Percentiles rank a stretch among this genome's conserved stretches.
phyloP scores from a whole-genome alignment of 1,284 basidiomycete species.

The Tilletia setariae region DNA sequence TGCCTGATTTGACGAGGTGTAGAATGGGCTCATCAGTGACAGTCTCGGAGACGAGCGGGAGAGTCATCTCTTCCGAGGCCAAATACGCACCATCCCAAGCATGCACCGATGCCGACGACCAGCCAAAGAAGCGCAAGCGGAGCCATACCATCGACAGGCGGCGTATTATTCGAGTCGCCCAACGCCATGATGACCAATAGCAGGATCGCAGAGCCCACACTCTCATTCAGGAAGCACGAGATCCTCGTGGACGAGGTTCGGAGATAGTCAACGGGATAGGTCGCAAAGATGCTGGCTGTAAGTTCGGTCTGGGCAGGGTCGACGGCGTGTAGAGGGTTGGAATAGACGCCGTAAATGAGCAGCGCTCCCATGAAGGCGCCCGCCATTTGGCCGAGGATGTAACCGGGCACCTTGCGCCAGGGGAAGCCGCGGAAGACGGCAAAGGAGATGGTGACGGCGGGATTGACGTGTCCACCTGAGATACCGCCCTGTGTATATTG shows the following conservation, averaged over 20 bases:
- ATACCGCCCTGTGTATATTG: neutral
- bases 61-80: neutral
- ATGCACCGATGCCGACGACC: constrained; percentile 13
- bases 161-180: constrained; percentile 24
- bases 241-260: constrained; percentile 16
- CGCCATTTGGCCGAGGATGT: constrained; percentile 7
- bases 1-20: neutral
- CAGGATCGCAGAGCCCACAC: constrained; percentile 22
- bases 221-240: constrained; percentile 22
- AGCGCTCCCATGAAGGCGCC: constrained; percentile 9
- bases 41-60: neutral
- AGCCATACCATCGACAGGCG: constrained; percentile 24
- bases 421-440: constrained; percentile 71
- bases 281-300: neutral
- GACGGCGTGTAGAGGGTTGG: constrained; percentile 4
- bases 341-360: constrained; percentile 5
- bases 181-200: constrained; percentile 22
- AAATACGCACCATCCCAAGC: constrained; percentile 8
- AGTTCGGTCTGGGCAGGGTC: neutral
- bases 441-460: constrained; percentile 61
- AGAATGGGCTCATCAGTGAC: neutral
- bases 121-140: constrained; percentile 20
- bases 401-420: constrained; percentile 1
- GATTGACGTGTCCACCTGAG: constrained; percentile 19
- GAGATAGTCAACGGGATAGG: constrained; percentile 7